Evolutionary conservation across 768 basidiomycete species (phyloP).

Genomic region (Leccinum arenicola): DNA sequence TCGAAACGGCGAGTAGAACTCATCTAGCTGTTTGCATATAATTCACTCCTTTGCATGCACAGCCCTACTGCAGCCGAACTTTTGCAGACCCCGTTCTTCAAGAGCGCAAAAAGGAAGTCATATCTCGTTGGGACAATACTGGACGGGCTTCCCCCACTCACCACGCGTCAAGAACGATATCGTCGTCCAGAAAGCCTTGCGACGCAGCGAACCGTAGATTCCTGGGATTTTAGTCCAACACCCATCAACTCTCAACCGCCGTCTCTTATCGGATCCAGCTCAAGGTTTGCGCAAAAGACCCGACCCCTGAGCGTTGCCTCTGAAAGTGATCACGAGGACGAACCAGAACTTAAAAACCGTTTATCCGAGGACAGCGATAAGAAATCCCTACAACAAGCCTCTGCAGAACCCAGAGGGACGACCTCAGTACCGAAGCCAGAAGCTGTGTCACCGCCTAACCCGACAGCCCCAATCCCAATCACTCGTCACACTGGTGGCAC

Average conservation of each 20-base stretch:
- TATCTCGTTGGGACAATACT: slow-evolving; percentile 79
- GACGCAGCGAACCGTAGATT: slow-evolving; percentile 57
- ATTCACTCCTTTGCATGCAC: slow-evolving; percentile 2
- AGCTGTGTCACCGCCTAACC: background rate
- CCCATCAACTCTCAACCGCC: slow-evolving; percentile 39
- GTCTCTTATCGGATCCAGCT: slow-evolving; percentile 6
- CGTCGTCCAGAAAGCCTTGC: slow-evolving; percentile 39
- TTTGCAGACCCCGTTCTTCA: slow-evolving; percentile 79
- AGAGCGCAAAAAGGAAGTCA: slow-evolving; percentile 69
- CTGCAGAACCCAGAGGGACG: background rate
- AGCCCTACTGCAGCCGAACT: slow-evolving; percentile 79
- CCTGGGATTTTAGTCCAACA: slow-evolving; percentile 71
- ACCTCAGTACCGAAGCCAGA: background rate
- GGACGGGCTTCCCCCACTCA: slow-evolving; percentile 69
- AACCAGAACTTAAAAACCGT: slow-evolving; percentile 1
- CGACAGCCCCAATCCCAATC: slow-evolving; percentile 9
- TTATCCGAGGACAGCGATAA: slow-evolving; percentile 3
- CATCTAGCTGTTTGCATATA: background rate
- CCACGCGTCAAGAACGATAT: slow-evolving; percentile 67
- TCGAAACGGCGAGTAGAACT: slow-evolving; percentile 51
- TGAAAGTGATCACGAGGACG: slow-evolving; percentile 4
- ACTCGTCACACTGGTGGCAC: background rate
- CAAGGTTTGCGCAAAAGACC: slow-evolving; percentile 6
- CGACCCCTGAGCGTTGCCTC: slow-evolving; percentile 4
- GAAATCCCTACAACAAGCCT: background rate